Percentiles rank a stretch among this genome's conserved stretches.
phyloP scores from a whole-genome alignment of 202 grass and related monocot genomes.

The Panicum virgatum region DNA sequence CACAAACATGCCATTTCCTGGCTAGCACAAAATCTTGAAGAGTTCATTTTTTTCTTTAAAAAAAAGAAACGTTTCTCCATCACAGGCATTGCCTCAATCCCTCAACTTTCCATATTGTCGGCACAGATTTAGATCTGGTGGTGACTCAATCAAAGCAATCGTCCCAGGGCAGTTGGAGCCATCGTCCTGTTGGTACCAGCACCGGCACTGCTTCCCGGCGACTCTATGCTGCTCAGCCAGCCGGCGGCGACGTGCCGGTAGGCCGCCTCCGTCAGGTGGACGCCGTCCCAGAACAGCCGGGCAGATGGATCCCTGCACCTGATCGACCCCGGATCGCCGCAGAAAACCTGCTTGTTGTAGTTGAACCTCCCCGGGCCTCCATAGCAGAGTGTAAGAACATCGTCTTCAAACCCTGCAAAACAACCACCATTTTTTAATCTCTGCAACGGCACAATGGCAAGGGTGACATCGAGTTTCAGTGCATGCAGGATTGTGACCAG shows the following conservation, averaged over 20 bases:
- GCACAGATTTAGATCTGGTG: background rate
- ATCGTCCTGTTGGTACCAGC: background rate
- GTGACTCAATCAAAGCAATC: background rate
- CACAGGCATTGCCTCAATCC: too few relatives aligned
- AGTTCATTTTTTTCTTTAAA: too few relatives aligned
- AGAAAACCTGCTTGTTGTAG: background rate
- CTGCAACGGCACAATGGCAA: background rate
- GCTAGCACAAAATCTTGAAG: too few relatives aligned
- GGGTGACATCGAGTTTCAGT: background rate
- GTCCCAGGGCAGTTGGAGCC: background rate
- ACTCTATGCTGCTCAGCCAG: slow-evolving; percentile 39
- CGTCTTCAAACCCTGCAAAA: slow-evolving; percentile 40
- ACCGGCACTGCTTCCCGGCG: background rate
- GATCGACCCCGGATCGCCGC: slow-evolving; percentile 24
- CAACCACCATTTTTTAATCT: background rate
- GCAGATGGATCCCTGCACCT: slow-evolving; percentile 42
- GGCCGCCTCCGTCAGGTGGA: slow-evolving; percentile 62
- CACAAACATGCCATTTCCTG: too few relatives aligned
- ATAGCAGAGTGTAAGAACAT: slow-evolving; percentile 49
- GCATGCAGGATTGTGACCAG: background rate
- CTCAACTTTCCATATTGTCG: too few relatives aligned
- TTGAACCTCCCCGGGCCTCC: slow-evolving; percentile 47
- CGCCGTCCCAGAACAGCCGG: slow-evolving; percentile 55
- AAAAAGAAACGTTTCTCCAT: too few relatives aligned
- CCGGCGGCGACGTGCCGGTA: slow-evolving; percentile 40